phyloP scores from a whole-genome alignment of 1,139 yeast species.

The Hanseniaspora sp. region DNA sequence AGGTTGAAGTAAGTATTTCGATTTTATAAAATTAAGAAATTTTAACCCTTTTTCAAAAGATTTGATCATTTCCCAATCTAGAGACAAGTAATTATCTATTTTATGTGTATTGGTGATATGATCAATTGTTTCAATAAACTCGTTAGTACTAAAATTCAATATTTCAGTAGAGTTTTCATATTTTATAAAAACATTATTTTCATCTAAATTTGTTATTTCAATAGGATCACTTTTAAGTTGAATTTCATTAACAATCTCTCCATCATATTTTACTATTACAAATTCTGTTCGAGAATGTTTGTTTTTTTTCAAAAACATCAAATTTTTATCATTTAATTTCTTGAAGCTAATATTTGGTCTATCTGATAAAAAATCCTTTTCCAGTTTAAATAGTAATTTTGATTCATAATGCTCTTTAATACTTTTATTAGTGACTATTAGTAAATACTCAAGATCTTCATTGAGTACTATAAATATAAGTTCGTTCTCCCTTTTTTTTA shows the following conservation, averaged over 20 bases:
- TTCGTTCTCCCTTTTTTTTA: neutral
- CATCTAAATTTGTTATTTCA: neutral
- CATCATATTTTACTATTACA: neutral
- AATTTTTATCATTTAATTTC: neutral
- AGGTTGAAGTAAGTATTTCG: neutral
- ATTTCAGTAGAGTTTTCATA: neutral
- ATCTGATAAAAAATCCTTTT: neutral
- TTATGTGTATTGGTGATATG: neutral
- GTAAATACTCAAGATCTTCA: neutral
- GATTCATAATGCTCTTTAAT: neutral
- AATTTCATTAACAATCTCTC: neutral
- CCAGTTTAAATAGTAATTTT: too few relatives aligned
- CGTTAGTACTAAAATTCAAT: neutral
- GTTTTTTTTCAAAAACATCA: neutral
- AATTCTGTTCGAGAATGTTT: neutral
- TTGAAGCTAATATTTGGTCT: neutral
- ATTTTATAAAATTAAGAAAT: neutral
- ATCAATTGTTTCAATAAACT: neutral
- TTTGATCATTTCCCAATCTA: neutral
- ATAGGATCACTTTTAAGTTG: neutral
- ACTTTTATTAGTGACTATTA: neutral
- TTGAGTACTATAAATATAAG: neutral
- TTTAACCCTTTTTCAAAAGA: neutral
- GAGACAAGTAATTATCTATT: neutral
- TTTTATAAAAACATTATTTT: too few relatives aligned